Evolutionary conservation across 345 rosid genomes (phyloP).

Genomic region (Sisymbrium altissimum): DNA sequence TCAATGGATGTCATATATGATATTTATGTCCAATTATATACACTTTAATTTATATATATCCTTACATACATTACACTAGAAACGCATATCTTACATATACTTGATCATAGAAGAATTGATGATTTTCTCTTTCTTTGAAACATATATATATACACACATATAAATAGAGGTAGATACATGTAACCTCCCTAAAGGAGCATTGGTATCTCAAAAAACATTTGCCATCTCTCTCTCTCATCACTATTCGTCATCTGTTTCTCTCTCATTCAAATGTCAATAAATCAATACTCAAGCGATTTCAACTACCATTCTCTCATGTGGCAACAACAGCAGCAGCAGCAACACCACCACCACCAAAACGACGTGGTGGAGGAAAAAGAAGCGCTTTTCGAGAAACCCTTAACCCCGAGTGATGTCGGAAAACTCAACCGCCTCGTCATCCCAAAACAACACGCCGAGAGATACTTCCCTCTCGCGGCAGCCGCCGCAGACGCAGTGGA

Average conservation of each 20-base stretch:
- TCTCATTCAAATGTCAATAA: conserved; percentile 45
- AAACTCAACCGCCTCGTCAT: conserved; percentile 87
- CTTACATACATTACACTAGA: background rate
- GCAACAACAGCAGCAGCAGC: conserved; percentile 40
- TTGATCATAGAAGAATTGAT: background rate
- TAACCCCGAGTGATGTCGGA: conserved; percentile 90
- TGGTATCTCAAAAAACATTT: conserved; percentile 23
- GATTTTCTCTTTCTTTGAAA: conserved; percentile 13
- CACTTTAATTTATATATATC: background rate
- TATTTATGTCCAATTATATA: background rate
- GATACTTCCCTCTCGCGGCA: conserved; percentile 62
- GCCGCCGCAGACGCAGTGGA: conserved; percentile 45
- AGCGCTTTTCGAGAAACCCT: conserved; percentile 74
- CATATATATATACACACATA: background rate
- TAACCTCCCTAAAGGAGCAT: conserved; percentile 24
- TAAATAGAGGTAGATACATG: conserved; percentile 31
- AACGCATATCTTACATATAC: background rate
- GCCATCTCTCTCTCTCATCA: conserved; percentile 31
- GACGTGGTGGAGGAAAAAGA: conserved; percentile 40
- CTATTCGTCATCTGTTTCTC: conserved; percentile 25
- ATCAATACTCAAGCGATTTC: conserved; percentile 44
- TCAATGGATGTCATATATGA: background rate
- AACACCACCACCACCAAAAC: conserved; percentile 17
- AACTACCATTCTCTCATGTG: conserved; percentile 43
- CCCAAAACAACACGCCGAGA: conserved; percentile 90